These are phyloP conservation scores for Pulveroboletus sp. DNA, from an alignment of 768 basidiomycete species.

Conservation along the genomic window DNA sequence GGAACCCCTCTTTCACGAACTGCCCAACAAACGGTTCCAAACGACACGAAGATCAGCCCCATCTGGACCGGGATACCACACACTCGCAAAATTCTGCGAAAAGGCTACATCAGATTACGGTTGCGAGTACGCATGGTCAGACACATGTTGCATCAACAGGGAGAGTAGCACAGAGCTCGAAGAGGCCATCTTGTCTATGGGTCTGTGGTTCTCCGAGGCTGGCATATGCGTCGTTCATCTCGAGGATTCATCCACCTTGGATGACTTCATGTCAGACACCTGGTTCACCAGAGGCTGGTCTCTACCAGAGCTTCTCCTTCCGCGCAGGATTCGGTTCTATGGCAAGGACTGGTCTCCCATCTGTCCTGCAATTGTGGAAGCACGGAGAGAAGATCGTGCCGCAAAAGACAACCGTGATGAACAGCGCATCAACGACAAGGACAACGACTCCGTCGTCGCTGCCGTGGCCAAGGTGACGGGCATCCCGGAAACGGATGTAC, in stretches of 20 bases:
- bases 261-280: slow-evolving; percentile 22
- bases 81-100: slow-evolving; percentile 26
- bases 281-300: slow-evolving; percentile 27
- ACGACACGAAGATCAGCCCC: slow-evolving; percentile 9
- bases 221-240: slow-evolving; percentile 23
- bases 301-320: slow-evolving; percentile 21
- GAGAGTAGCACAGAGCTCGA: slow-evolving; percentile 27
- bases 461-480: slow-evolving; percentile 16
- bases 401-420: slow-evolving; percentile 10
- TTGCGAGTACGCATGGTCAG: slow-evolving; percentile 28
- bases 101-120: slow-evolving; percentile 24
- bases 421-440: slow-evolving; percentile 23
- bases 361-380: slow-evolving; percentile 10
- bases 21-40: slow-evolving; percentile 16
- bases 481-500: slow-evolving; percentile 22
- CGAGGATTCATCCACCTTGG: slow-evolving; percentile 15
- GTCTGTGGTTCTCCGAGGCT: slow-evolving; percentile 24
- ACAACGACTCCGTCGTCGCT: slow-evolving; percentile 14
- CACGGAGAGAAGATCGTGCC: slow-evolving; percentile 15
- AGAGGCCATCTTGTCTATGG: slow-evolving; percentile 25
- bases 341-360: slow-evolving; percentile 23
- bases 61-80: slow-evolving; percentile 22
- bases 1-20: slow-evolving; percentile 22
- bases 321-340: slow-evolving; percentile 24
- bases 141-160: slow-evolving; percentile 28